Percentiles rank a stretch among this genome's conserved stretches.
Evolutionary conservation across 345 rosid genomes (phyloP).

Genomic region (Cardamine chenopodiifolia): DNA sequence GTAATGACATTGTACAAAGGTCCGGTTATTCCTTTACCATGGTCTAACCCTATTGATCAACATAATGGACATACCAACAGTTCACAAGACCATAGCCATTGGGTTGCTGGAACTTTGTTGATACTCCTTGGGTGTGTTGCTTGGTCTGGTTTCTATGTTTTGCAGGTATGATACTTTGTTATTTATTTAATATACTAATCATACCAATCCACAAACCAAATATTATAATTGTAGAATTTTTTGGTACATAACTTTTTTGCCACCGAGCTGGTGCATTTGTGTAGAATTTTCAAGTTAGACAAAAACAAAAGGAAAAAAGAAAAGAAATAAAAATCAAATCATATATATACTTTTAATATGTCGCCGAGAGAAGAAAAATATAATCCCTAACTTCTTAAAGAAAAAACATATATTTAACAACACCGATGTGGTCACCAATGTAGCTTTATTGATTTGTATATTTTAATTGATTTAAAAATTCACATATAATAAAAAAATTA

Average conservation of each 20-base stretch:
- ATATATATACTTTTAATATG: background rate
- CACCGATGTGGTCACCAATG: background rate
- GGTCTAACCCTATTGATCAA: slow-evolving; percentile 43
- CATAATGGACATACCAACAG: slow-evolving; percentile 22
- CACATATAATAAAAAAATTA: too few species aligned
- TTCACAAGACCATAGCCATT: slow-evolving; percentile 50
- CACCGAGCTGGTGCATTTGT: background rate
- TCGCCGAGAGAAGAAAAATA: too few species aligned
- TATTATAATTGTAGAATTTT: background rate
- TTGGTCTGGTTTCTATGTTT: slow-evolving; percentile 70
- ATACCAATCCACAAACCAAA: background rate
- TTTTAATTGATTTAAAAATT: background rate
- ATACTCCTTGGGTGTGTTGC: slow-evolving; percentile 68
- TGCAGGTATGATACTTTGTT: slow-evolving; percentile 48
- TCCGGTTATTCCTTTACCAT: slow-evolving; percentile 50
- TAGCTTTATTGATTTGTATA: background rate
- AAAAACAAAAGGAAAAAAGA: background rate
- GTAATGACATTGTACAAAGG: slow-evolving; percentile 77
- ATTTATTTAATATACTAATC: background rate
- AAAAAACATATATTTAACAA: too few species aligned
- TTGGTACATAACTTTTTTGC: background rate
- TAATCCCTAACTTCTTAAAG: background rate
- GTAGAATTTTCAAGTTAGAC: background rate
- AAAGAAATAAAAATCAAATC: background rate
- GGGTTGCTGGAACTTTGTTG: slow-evolving; percentile 65